Evolutionary conservation across 1,284 basidiomycete genomes (phyloP), one percentile per base, ranked within the genome.

Genomic region (Exsudoporus floridanus): DNA sequence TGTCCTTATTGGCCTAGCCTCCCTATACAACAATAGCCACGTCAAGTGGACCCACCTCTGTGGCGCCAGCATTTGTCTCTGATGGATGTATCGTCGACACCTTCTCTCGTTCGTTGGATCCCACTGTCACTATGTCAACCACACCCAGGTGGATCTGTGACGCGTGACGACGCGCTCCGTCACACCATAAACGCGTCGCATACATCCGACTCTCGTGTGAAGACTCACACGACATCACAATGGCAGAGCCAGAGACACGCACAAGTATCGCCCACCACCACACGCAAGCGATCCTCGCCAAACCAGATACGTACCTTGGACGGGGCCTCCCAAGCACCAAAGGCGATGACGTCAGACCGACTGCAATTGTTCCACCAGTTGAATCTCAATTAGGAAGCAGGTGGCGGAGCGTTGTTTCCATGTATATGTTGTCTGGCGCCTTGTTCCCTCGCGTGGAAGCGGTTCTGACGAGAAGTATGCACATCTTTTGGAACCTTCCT

Each of bases 401-500:
- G 78, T 83, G 79, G 66, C 61, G 16, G 78, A 79, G 50, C 34
- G 40, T 36, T 23, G 13, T 31, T 52, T 35, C 45, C 6, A n/a
- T 38, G 16, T 37, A 18, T 38, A n/a, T 37, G 25, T 30, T 5
- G 34, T 54, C 49, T 55, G 30, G 55, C 34, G 12, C 46, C 1
- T 34, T 4, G 31, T 54, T 49, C 25, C 77, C 4, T 74, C 75
- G 2, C 82, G 79, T 66, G 12, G 28, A 30, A 23, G 3, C 5
- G 23, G 23, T 23, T 23, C 23, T 23, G 23, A 23, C 23, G 5
- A 23, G 23, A 5, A n/a, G 23, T 5, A 23, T 23, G 23, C 5
- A 59, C 70, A 83, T 60, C 72, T 30, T 84, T 84, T 56, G 80
- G 77, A 2, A 67, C 64, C 5, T 60, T 82, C 37, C 59, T 83